Base-by-base conservation (phyloP, 768 basidiomycete genomes). In the Cyathus striatus region DNA sequence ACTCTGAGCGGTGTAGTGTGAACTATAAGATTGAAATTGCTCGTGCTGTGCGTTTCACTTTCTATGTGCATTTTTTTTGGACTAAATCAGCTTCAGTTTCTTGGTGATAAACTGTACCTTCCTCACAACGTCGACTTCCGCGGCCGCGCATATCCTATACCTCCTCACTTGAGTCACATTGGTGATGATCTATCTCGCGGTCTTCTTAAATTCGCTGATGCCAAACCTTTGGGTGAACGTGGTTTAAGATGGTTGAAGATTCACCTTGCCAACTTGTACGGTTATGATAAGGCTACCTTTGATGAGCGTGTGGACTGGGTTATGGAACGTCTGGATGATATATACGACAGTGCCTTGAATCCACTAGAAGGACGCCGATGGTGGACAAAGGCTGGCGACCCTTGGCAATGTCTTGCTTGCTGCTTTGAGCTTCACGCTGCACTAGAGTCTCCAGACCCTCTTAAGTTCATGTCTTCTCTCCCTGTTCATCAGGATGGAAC, bases 11-110 rank as follows among this genome's bases (percentile, higher is more conserved):
- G 33, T 98, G 95, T 60, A 88, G 74, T 56, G 82, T 93, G 37
- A 98, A 97, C 60, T 97, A 97, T 63, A 95, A 93, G 61, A 82
- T 99, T 44, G 95, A 98, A 65, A 95, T 97, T 54, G 93, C 92
- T 6, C 77, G 88, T 40, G 83, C 93, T 40, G 90, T 92, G 58
- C 60, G 83, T 73, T 9, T 25, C 41, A 18, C 23, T 38, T 36
- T 33, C 22, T 35, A 20, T 42, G 33, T 27, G 32, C 33, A 27
- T 5, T 21, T 34, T 16, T 12, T 4, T 23, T 45, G 27, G 49
- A 38, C 48, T 47, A 22, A 33, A 38, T 37, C 48, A 18, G 45
- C 22, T 45, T 2, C 45, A 90, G 84, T 96, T 94, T 75, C 69
- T 94, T 40, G 79, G 81, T 42, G 95, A 96, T 51, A 79, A 69